Evolutionary conservation across 2,329 filamentous ascomycete species (phyloP), one percentile per base, ranked within the genome.

Genomic region (Stemphylium vesicarium): DNA sequence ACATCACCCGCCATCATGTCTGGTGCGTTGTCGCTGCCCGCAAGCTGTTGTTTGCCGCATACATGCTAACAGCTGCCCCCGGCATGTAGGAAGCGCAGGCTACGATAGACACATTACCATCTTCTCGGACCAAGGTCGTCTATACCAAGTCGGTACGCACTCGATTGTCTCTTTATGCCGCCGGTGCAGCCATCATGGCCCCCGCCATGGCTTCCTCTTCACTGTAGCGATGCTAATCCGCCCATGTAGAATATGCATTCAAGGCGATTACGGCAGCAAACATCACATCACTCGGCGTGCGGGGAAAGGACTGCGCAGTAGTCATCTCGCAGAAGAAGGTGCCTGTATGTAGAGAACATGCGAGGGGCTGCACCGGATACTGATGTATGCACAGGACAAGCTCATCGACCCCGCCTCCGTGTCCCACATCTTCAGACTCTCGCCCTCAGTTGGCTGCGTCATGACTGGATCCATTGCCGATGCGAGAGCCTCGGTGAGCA

Each of bases 41-140:
- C 26, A 40, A 56, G 46, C 55, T 56, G 54, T 50, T 55, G 54
- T 52, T 53, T 59, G 56, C 41, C 48, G 47, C 57, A 53, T 44
- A 53, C 33, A 53, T 69, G 68, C 72, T 75, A 65, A 75, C 70
- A 62, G 55, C 60, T 57, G 39, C 56, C 56, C 55, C 48, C 63
- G 47, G 47, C 47, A 54, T 68, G 51, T 40, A 75, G 71, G 71
- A 71, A 75, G 71, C 65, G 71, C 72, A 80, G 93, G 92, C 75
- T 98, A 96, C 81, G 95, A 99, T 81, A 88, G 95, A 84, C 95
- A 99, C 81, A 99, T 99, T 74, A 99, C 95, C 77, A 98, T 99
- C 84, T 99, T 99, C 83, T 97, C 95, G 60, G 95, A 99, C 79
- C 93, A 97, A 81, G 95, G 95, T 74, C 88, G 95, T 77, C 84